Evolutionary conservation across 306 rosid species (phyloP).

Genomic region (Dryas drummondii): DNA sequence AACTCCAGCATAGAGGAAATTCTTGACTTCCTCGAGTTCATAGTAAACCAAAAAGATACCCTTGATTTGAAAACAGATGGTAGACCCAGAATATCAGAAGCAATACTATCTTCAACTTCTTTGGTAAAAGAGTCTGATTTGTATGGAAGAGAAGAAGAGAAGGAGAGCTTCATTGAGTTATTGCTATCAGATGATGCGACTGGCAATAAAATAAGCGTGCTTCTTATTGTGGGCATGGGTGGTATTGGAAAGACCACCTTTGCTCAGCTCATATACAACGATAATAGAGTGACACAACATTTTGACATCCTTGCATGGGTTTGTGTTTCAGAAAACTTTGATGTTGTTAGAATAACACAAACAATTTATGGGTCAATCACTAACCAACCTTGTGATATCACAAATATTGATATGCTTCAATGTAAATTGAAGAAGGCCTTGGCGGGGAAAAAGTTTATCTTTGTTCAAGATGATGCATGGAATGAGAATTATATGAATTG

Average conservation of each 20-base stretch:
- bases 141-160: no score
- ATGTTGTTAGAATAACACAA: neutral
- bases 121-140: neutral
- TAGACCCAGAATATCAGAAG: no score
- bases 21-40: no score
- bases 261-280: neutral
- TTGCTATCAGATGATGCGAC: no score
- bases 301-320: neutral
- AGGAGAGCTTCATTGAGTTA: no score
- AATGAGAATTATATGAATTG: neutral
- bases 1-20: no score
- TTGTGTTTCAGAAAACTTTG: neutral
- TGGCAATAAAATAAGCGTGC: neutral
- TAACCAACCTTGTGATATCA: neutral
- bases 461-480: neutral
- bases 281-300: neutral
- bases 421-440: neutral
- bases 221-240: neutral
- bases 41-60: no score
- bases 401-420: neutral
- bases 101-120: neutral
- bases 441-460: neutral
- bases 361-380: neutral
- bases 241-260: neutral
- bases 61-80: no score